phyloP scores from a whole-genome alignment of 2,329 filamentous ascomycete genomes.

The Paecilomyces variotii region DNA sequence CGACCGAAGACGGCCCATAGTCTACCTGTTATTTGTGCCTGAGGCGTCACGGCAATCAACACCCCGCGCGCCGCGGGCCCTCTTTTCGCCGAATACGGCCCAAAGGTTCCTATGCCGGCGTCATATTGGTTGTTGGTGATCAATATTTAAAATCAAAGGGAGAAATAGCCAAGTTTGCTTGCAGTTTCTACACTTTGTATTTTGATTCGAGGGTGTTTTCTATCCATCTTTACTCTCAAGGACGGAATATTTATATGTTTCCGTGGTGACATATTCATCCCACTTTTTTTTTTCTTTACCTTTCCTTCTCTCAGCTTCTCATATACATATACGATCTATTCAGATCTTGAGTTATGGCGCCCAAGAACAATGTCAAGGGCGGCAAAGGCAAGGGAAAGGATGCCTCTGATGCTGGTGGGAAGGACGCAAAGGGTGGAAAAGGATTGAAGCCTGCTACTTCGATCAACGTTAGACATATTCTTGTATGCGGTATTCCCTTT shows the following conservation, averaged over 20 bases:
- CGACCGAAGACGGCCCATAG: too few species aligned
- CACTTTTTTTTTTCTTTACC: background rate
- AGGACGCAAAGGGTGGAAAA: conserved; percentile 26
- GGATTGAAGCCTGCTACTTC: conserved; percentile 52
- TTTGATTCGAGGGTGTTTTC: too few species aligned
- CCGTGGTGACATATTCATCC: background rate
- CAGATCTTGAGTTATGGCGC: conserved; percentile 24
- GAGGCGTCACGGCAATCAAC: background rate
- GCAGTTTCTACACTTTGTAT: background rate
- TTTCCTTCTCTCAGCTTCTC: background rate
- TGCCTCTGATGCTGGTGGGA: conserved; percentile 22
- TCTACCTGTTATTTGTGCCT: background rate
- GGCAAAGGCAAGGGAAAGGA: conserved; percentile 37
- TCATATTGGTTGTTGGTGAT: background rate
- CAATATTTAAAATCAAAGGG: background rate
- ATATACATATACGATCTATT: background rate
- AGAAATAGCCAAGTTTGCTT: background rate
- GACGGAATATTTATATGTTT: too few species aligned
- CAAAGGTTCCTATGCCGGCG: background rate
- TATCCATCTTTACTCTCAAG: too few species aligned
- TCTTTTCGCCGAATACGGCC: background rate
- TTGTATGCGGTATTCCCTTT: conserved; percentile 31
- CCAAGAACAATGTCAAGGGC: conserved; percentile 35
- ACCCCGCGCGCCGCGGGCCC: background rate
- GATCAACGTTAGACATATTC: conserved; percentile 60